phyloP scores from a whole-genome alignment of 768 basidiomycete genomes.

The Neoboletus magnificus region DNA sequence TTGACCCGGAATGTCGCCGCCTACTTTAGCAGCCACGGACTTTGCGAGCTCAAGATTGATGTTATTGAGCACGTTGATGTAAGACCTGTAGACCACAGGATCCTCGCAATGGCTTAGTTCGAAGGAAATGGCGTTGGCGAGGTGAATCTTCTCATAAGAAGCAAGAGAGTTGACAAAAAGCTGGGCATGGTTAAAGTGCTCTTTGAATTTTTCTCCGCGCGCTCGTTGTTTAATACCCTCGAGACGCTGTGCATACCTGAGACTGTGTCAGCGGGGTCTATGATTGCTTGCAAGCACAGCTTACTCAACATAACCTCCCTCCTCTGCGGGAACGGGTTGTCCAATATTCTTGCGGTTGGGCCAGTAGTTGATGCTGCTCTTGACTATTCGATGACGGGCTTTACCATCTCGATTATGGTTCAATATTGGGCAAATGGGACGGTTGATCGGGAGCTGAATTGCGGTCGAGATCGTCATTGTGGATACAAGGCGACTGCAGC shows the following conservation, averaged over 20 bases:
- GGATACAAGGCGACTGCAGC: not conserved
- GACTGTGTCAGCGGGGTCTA: slow-evolving; percentile 8
- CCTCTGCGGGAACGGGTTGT: slow-evolving; percentile 42
- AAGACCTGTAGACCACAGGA: slow-evolving; percentile 60
- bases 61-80: slow-evolving; percentile 65
- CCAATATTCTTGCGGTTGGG: slow-evolving; percentile 66
- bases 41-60: slow-evolving; percentile 74
- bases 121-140: slow-evolving; percentile 69
- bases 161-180: slow-evolving; percentile 83
- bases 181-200: slow-evolving; percentile 70
- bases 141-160: slow-evolving; percentile 65
- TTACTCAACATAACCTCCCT: slow-evolving; percentile 61
- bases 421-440: slow-evolving; percentile 71
- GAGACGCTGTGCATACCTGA: slow-evolving; percentile 48
- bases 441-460: slow-evolving; percentile 73
- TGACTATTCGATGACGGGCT: slow-evolving; percentile 53
- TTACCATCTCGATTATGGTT: slow-evolving; percentile 66
- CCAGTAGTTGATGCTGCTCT: slow-evolving; percentile 70
- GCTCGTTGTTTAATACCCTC: slow-evolving; percentile 56
- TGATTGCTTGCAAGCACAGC: slow-evolving; percentile 11
- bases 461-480: not conserved
- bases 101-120: slow-evolving; percentile 86
- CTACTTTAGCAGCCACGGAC: slow-evolving; percentile 62
- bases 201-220: slow-evolving; percentile 72
- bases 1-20: slow-evolving; percentile 52